Evolutionary conservation across 345 rosid genomes (phyloP), one percentile per base, ranked within the genome.

Genomic region (Capsella bursapastoris): DNA sequence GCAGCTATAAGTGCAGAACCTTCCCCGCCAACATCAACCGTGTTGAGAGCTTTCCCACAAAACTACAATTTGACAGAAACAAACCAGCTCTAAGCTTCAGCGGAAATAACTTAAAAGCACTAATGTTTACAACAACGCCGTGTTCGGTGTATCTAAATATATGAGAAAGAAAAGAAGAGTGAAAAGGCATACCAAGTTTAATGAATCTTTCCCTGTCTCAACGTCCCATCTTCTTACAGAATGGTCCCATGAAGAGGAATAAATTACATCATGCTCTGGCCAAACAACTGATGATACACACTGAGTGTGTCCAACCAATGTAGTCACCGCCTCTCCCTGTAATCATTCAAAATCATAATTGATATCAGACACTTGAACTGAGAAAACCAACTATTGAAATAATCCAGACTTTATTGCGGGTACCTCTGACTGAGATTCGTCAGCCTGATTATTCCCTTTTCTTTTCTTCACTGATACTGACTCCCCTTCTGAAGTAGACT

Each of bases 211-310:
- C 78, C 98, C 93, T 5, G 89, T 86, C 82, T 85, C 87, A 13
- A 84, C 89, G 82, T 92, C 98, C 99, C 99, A 96, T 76, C 75
- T 81, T 70, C 89, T 90, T 32, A 96, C 78, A 64, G 98, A 90
- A 71, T 92, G 97, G 81, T 96, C 99, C 98, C 95, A 92, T 10
- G 99, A 96, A 57, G 93, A 80, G 71, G 98, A 96, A 73, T 87
- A 92, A 50, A 96, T 84, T 11, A 86, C 80, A 69, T 83, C 88
- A 4, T 49, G 55, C 76, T 88, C 86, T 22, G 96, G 97, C 99
- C 99, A 96, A 74, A 84, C 75, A 60, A 96, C 96, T 38, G 91
- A 84, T 43, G 96, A 90, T 28, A 96, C 89, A 43, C 93, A 85
- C 66, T 92, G 97, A 48, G 93, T 88, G 76, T 96, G 99, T 64